These are phyloP conservation scores for Pecoramyces ruminantium DNA, from an alignment of 192 early-diverging fungal genomes.

Conservation along the genomic window DNA sequence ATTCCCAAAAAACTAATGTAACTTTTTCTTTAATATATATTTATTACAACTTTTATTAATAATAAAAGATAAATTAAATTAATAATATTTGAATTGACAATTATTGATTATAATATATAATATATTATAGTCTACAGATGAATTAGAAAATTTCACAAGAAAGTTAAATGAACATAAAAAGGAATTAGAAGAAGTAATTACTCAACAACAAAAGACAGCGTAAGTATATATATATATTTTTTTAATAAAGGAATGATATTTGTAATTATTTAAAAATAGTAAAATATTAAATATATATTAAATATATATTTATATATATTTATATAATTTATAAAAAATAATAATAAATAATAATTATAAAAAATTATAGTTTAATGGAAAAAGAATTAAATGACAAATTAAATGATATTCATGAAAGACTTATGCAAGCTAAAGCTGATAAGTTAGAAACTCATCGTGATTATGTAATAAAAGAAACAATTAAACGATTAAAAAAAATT, in stretches of 20 bases:
- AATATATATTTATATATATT: too few species aligned
- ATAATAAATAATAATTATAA: background rate
- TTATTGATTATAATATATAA: too few species aligned
- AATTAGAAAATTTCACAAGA: background rate
- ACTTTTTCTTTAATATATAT: background rate
- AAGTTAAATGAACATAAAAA: background rate
- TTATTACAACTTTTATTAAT: background rate
- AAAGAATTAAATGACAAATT: constrained; percentile 74
- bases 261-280: too few species aligned
- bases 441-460: constrained; percentile 71
- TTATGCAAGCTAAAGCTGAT: constrained; percentile 67
- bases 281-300: too few species aligned
- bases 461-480: background rate
- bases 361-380: constrained; percentile 43
- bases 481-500: constrained; percentile 50
- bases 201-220: background rate
- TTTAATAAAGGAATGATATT: too few species aligned
- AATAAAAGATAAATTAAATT: too few species aligned
- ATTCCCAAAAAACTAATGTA: background rate
- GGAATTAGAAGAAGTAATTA: background rate
- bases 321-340: too few species aligned
- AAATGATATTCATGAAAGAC: constrained; percentile 47
- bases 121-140: background rate
- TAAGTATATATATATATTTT: background rate
- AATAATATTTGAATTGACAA: too few species aligned